Evolutionary conservation across 495 filamentous ascomycete genomes (phyloP).

Genomic region (Neurospora hispaniola): DNA sequence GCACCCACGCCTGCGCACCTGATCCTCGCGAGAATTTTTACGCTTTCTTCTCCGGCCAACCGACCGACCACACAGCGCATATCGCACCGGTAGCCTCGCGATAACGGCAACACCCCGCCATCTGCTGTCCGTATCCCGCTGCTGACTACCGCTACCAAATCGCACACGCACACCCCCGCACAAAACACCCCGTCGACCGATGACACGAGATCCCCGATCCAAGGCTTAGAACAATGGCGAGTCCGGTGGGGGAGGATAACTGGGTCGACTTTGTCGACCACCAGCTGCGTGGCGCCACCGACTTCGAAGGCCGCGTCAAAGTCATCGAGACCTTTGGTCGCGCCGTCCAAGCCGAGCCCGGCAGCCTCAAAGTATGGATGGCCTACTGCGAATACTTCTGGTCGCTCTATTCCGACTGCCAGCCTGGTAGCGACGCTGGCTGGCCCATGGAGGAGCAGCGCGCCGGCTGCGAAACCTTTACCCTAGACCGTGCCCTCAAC

Average conservation of each 20-base stretch:
- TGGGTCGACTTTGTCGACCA: conserved; percentile 29
- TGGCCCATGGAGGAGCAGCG: conserved; percentile 72
- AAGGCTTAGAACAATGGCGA: conserved; percentile 32
- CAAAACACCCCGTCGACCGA: conserved; percentile 7
- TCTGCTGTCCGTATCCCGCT: neutral
- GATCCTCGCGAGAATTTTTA: neutral
- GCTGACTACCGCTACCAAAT: neutral
- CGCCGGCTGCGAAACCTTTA: conserved; percentile 70
- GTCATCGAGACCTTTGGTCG: conserved; percentile 78
- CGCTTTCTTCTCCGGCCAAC: neutral
- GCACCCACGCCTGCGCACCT: neutral
- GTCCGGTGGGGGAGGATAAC: conserved; percentile 8
- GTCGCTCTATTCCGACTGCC: conserved; percentile 58
- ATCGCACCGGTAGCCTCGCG: neutral
- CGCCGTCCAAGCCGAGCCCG: conserved; percentile 71
- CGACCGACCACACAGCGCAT: neutral
- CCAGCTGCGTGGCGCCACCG: conserved; percentile 35
- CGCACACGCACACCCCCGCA: neutral
- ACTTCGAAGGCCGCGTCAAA: conserved; percentile 47
- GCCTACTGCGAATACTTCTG: conserved; percentile 82
- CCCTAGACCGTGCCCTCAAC: conserved; percentile 58
- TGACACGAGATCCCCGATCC: conserved; percentile 15
- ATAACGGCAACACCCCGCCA: neutral
- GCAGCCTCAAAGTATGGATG: conserved; percentile 77
- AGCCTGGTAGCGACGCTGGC: conserved; percentile 41